Evolutionary conservation across 2,329 filamentous ascomycete species (phyloP).

Genomic region (Colletotrichum gloeosporioides): DNA sequence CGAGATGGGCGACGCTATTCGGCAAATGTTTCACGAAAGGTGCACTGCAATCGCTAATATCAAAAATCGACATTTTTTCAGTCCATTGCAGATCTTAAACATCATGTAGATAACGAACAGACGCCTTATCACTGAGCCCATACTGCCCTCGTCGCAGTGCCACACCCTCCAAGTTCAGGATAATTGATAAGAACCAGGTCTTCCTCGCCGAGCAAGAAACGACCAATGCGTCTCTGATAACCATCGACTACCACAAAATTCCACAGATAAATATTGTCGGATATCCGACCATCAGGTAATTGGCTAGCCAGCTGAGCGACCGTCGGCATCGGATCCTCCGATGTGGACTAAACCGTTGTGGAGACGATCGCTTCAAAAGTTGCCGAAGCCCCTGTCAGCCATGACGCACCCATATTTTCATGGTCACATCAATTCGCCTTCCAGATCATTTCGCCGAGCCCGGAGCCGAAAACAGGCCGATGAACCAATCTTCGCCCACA

Average conservation of each 20-base stretch:
- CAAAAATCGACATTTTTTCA: not conserved
- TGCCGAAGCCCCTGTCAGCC: conserved; percentile 2
- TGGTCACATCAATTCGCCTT: not conserved
- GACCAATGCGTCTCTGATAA: not conserved
- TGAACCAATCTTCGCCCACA: conserved; percentile 6
- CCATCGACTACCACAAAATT: not conserved
- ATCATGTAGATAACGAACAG: not conserved
- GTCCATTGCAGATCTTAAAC: not conserved
- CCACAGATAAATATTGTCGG: not conserved
- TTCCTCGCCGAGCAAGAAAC: not conserved
- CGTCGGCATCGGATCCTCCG: conserved; percentile 3
- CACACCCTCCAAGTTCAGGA: not conserved
- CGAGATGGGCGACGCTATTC: not conserved
- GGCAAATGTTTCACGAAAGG: not conserved
- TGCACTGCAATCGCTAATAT: not conserved
- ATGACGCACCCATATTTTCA: conserved; percentile 1
- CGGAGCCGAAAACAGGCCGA: conserved; percentile 5
- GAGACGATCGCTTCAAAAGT: conserved; percentile 12
- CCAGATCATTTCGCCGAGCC: not conserved
- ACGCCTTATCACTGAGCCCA: not conserved
- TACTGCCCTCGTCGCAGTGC: not conserved
- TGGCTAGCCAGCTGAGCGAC: not conserved
- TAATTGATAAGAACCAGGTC: not conserved
- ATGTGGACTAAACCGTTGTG: not conserved
- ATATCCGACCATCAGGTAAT: not conserved